Evolutionary conservation across 208 protist species (phyloP), one percentile per base, ranked within the genome.

Genomic region (Leishmania gerbilli): DNA sequence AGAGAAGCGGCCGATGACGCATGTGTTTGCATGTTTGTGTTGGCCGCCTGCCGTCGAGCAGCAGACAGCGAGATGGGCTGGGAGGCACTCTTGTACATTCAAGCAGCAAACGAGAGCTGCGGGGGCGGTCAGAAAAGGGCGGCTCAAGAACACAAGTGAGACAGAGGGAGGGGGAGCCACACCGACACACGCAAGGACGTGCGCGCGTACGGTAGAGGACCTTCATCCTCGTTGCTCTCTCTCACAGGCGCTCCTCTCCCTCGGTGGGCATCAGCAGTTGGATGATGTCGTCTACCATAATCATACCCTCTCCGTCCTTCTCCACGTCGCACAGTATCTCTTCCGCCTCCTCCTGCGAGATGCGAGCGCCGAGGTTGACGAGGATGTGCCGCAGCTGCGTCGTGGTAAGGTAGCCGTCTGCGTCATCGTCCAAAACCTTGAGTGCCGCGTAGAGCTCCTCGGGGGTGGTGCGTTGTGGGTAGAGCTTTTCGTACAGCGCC

Each of bases 341-440:
- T 45, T 97, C 93, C 55, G 87, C 94, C 82, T 99, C 96, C 71
- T 98, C 95, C 37, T 94, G 71, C 51, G 92, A 91, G 34, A 99
- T 84, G 51, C 95, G 92, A 67, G 95, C 90, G 65, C 98, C 98
- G 3, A 99, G 84, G 60, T 98, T 98, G 47, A 98, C 89, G 51
- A 99, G 88, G 49, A 99, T 92, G 78, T 99, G 93, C 34, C 97
- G 92, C 60, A 99, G 87, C 89, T 99, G 95, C 49, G 95, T 92
- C 71, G 97, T 95, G 17, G 94, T 96, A 76, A 99, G 89, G 79
- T 93, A 98, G 45, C 98, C 98, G 79, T 98, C 95, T 24, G 88
- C 90, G 79, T 99, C 96, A 58, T 97, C 94, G 84, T 99, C 98
- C 64, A 99, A 95, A 27, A 99, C 93, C 17, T 91, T 91, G 87